Evolutionary conservation across 176 grass and related monocot genomes (phyloP).

Genomic region (Cenchrus fungigraminus): DNA sequence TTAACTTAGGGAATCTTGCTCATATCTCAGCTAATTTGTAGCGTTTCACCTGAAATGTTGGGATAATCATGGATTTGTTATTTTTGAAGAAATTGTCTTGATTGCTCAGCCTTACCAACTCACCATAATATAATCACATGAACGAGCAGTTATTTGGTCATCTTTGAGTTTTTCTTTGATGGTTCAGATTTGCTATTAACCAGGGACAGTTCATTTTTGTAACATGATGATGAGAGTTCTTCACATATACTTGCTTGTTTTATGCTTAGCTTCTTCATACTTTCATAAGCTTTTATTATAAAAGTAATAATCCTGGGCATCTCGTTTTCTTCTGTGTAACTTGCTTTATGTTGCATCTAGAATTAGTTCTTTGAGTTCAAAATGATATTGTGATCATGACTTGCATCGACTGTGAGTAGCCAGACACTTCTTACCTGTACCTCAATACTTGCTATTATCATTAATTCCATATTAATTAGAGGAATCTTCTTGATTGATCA

Average conservation of each 20-base stretch:
- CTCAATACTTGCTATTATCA: background rate
- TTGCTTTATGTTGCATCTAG: conserved; percentile 21
- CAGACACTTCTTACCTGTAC: background rate
- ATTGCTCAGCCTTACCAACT: background rate
- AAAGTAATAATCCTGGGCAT: background rate
- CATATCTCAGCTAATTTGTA: background rate
- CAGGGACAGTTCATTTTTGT: conserved; percentile 2
- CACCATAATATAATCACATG: background rate
- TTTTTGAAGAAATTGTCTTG: background rate
- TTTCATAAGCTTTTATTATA: background rate
- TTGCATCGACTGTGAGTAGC: background rate
- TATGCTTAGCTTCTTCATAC: background rate
- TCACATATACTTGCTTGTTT: background rate
- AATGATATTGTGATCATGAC: background rate
- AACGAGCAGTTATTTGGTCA: background rate
- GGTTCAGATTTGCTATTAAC: background rate
- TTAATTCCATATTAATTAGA: background rate
- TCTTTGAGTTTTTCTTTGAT: background rate
- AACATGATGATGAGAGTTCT: background rate
- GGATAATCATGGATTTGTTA: conserved; percentile 13
- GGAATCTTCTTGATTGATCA: conserved; percentile 10
- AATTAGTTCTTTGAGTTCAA: conserved; percentile 1
- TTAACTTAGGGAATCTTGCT: conserved; percentile 24
- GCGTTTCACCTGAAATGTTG: background rate
- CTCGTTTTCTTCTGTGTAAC: background rate